A percentile compares a stretch with the other conserved stretches of the same genome.
These are phyloP conservation scores for Paramyrothecium sp. DNA, from an alignment of 2,329 filamentous ascomycete species.

Conservation along the genomic window DNA sequence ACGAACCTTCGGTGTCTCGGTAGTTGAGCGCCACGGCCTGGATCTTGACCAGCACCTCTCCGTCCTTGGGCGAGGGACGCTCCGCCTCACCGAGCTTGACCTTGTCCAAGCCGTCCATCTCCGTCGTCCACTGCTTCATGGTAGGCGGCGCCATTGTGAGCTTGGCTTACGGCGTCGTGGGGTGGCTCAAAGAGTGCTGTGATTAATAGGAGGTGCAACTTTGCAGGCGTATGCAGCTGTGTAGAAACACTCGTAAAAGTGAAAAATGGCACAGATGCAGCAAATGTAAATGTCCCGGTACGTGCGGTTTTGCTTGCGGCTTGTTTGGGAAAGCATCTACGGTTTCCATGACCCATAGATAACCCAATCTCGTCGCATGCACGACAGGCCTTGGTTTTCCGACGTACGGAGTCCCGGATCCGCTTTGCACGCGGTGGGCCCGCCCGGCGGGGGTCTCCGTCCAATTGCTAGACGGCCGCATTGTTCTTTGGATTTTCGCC, in stretches of 20 bases:
- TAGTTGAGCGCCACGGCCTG: conserved; percentile 47
- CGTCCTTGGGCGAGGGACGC: conserved; percentile 44
- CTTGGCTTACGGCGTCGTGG: conserved; percentile 10
- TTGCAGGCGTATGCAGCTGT: too few relatives aligned
- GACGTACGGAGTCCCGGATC: not conserved
- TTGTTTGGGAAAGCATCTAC: too few relatives aligned
- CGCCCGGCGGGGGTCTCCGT: too few relatives aligned
- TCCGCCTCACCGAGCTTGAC: conserved; percentile 41
- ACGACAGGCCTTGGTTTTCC: not conserved
- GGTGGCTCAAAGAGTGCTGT: too few relatives aligned
- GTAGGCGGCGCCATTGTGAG: conserved; percentile 19
- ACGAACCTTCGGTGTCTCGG: conserved; percentile 50
- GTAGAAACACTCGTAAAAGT: conserved; percentile 18
- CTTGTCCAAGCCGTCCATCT: conserved; percentile 55
- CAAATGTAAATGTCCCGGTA: too few relatives aligned
- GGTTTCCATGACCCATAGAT: too few relatives aligned
- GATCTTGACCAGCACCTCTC: conserved; percentile 51
- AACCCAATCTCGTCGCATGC: too few relatives aligned
- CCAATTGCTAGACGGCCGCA: too few relatives aligned
- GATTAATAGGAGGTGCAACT: too few relatives aligned
- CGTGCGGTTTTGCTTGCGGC: too few relatives aligned
- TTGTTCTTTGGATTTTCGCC: too few relatives aligned
- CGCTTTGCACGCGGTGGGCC: not conserved
- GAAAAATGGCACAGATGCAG: too few relatives aligned
- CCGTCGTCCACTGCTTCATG: conserved; percentile 53